Conservation (phyloP, 1,284 basidiomycete species). For the Cystobasidium pallidum region DNA sequence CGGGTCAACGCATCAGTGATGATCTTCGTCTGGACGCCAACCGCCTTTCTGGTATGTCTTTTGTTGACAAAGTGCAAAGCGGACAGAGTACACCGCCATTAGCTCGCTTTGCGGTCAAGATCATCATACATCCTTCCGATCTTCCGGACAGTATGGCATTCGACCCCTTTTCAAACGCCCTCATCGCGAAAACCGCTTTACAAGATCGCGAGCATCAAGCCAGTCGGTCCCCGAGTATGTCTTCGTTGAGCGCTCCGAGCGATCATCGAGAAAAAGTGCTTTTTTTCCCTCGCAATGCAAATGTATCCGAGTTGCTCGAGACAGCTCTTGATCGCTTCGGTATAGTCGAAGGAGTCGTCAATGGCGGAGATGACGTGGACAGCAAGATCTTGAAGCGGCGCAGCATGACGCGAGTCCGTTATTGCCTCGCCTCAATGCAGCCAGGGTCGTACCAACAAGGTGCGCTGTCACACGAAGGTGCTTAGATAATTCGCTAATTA, state of each 20-base stretch:
- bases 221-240: background rate
- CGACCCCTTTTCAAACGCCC: conserved; percentile 85
- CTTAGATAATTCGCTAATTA: background rate
- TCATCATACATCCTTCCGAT: conserved; percentile 83
- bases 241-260: conserved; percentile 14
- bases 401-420: conserved; percentile 76
- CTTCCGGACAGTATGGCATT: conserved; percentile 91
- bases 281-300: conserved; percentile 87
- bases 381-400: conserved; percentile 81
- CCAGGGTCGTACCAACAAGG: background rate
- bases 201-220: conserved; percentile 47
- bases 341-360: conserved; percentile 90
- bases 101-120: conserved; percentile 78
- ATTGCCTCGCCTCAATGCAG: conserved; percentile 66
- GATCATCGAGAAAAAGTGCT: conserved; percentile 67
- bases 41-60: conserved; percentile 66
- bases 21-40: conserved; percentile 53
- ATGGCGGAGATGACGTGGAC: conserved; percentile 95
- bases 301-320: conserved; percentile 94
- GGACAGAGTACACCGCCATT: conserved; percentile 70
- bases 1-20: conserved; percentile 10
- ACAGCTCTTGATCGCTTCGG: conserved; percentile 87
- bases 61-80: conserved; percentile 16
- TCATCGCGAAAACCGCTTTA: conserved; percentile 68
- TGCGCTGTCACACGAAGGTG: too few species aligned